These are phyloP conservation scores for Isoetes taiwanensis DNA, from an alignment of 75 land plant species.

Conservation along the genomic window DNA sequence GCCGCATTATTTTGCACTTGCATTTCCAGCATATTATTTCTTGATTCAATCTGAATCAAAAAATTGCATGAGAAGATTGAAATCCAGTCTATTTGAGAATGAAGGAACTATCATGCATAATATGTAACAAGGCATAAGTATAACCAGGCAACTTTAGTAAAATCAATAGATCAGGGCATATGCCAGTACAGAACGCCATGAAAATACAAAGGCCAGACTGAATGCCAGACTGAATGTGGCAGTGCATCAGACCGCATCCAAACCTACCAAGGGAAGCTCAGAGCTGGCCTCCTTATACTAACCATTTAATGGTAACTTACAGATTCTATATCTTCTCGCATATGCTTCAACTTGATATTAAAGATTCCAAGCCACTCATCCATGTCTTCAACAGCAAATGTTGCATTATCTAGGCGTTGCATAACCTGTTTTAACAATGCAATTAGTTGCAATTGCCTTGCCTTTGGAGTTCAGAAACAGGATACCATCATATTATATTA, in stretches of 20 bases:
- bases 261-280: too few relatives aligned
- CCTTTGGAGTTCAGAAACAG: too few relatives aligned
- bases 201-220: not conserved
- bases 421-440: slow-evolving; percentile 43
- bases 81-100: not conserved
- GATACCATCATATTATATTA: too few relatives aligned
- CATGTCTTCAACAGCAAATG: slow-evolving; percentile 81
- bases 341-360: slow-evolving; percentile 89
- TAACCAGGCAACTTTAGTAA: not conserved
- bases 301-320: too few relatives aligned
- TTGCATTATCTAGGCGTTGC: slow-evolving; percentile 64
- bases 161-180: not conserved
- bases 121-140: not conserved
- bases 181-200: not conserved
- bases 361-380: slow-evolving; percentile 97
- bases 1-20: slow-evolving; percentile 73
- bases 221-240: not conserved
- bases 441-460: too few relatives aligned
- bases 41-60: slow-evolving; percentile 67
- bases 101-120: not conserved
- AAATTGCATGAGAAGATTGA: not conserved
- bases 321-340: slow-evolving; percentile 99
- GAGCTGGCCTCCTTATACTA: too few relatives aligned
- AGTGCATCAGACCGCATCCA: too few relatives aligned
- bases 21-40: slow-evolving; percentile 92